phyloP scores from a whole-genome alignment of 768 basidiomycete species.

The Mrakia hoshinonis region DNA sequence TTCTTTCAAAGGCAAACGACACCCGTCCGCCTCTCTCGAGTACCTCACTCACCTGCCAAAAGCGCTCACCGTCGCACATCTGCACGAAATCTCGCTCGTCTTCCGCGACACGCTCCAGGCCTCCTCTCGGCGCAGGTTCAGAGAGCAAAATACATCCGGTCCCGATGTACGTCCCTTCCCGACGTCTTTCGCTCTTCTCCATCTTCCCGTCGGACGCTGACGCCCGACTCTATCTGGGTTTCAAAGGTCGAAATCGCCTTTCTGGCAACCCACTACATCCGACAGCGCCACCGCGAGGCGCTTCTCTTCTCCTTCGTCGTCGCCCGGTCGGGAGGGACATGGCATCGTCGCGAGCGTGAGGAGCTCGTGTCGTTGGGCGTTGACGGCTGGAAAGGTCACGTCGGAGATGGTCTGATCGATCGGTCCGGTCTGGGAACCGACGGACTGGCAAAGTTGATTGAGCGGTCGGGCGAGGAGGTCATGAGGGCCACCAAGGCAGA shows the following conservation, averaged over 20 bases:
- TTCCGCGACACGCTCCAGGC: slow-evolving; percentile 16
- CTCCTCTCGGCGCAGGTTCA: slow-evolving; percentile 13
- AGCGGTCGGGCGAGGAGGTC: slow-evolving; percentile 23
- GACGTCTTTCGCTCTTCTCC: neutral
- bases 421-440: slow-evolving; percentile 10
- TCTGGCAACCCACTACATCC: slow-evolving; percentile 39
- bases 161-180: slow-evolving; percentile 21
- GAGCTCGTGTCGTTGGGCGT: slow-evolving; percentile 32
- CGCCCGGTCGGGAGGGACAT: slow-evolving; percentile 30
- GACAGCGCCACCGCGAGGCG: slow-evolving; percentile 43
- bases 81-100: slow-evolving; percentile 23
- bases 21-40: neutral
- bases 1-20: neutral
- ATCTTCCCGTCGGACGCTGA: neutral
- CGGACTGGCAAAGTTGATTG: slow-evolving; percentile 11
- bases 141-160: slow-evolving; percentile 21
- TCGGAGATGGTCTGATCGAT: slow-evolving; percentile 29
- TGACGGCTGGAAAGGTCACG: slow-evolving; percentile 32
- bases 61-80: slow-evolving; percentile 14
- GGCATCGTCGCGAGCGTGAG: slow-evolving; percentile 17
- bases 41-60: slow-evolving; percentile 23
- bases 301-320: slow-evolving; percentile 44
- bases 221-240: neutral
- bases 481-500: slow-evolving; percentile 18
- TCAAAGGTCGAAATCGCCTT: slow-evolving; percentile 32